Evolutionary conservation across 345 rosid genomes (phyloP).

Genomic region (Murraya paniculata): DNA sequence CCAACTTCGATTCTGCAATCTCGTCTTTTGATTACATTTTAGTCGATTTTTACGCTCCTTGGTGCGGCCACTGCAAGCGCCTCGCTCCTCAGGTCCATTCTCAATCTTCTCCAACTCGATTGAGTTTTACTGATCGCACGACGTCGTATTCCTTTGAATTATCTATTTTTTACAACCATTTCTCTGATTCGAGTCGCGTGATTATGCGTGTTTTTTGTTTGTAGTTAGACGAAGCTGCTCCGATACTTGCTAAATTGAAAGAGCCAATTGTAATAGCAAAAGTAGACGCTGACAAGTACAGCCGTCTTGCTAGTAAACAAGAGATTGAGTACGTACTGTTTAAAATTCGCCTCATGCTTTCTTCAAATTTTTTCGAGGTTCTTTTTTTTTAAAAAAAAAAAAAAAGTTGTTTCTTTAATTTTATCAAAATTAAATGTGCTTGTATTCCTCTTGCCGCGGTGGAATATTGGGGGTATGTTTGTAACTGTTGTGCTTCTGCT

Average conservation of each 20-base stretch:
- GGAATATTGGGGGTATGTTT: background rate
- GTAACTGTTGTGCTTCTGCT: background rate
- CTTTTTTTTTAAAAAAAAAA: no score
- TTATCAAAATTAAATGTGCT: no score
- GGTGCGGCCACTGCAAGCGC: slow-evolving; percentile 98
- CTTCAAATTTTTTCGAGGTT: background rate
- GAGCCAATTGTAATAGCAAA: slow-evolving; percentile 81
- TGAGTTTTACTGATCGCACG: background rate
- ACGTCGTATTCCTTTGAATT: background rate
- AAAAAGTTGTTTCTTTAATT: no score
- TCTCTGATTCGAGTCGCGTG: no score
- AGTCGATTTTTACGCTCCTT: slow-evolving; percentile 92
- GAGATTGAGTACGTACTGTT: slow-evolving; percentile 64
- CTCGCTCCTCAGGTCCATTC: slow-evolving; percentile 80
- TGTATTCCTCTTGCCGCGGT: no score
- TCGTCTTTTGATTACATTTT: slow-evolving; percentile 69
- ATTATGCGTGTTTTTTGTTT: background rate
- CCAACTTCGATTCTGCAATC: slow-evolving; percentile 77
- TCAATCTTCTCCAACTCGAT: background rate
- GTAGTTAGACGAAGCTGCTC: slow-evolving; percentile 92
- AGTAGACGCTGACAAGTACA: slow-evolving; percentile 78
- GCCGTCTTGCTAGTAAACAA: slow-evolving; percentile 63
- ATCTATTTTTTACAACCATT: no score
- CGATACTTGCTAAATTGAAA: slow-evolving; percentile 63
- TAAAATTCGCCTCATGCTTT: background rate